Percentiles rank a stretch among this genome's conserved stretches.
Evolutionary conservation across 2,329 filamentous ascomycete genomes (phyloP).

Genomic region (Aspergillus ochraceoroseus): DNA sequence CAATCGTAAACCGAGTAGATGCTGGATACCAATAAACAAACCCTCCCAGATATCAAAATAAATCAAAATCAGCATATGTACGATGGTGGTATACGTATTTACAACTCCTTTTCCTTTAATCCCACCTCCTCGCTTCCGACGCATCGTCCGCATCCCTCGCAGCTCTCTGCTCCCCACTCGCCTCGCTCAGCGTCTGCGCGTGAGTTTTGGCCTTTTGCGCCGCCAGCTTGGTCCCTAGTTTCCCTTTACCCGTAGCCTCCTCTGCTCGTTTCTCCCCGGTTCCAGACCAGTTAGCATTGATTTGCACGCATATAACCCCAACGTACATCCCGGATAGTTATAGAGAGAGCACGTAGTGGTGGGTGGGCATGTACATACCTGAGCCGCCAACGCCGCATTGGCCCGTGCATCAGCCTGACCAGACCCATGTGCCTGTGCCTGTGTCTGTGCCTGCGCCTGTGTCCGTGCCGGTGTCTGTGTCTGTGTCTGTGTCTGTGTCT

Average conservation of each 20-base stretch:
- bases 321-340: too few species aligned
- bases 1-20: too few species aligned
- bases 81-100: conserved; percentile 1
- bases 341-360: too few species aligned
- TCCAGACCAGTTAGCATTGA: too few species aligned
- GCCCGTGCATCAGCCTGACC: conserved; percentile 56
- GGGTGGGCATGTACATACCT: conserved; percentile 70
- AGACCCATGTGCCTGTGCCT: not conserved
- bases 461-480: not conserved
- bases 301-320: too few species aligned
- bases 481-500: conserved; percentile 8
- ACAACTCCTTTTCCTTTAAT: conserved; percentile 38
- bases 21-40: too few species aligned
- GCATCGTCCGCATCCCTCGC: conserved; percentile 64
- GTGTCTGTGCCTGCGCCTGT: conserved; percentile 6
- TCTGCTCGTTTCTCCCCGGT: conserved; percentile 62
- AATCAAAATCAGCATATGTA: not conserved
- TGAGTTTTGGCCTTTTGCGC: conserved; percentile 72
- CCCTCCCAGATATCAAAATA: too few species aligned
- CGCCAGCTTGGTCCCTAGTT: conserved; percentile 64
- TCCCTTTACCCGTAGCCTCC: conserved; percentile 56
- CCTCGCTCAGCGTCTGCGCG: conserved; percentile 61
- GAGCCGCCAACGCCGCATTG: conserved; percentile 74
- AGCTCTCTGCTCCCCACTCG: conserved; percentile 61
- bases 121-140: conserved; percentile 54